Percentiles rank a stretch among this genome's conserved stretches.
Conservation (phyloP, 1,139 yeast genomes). For the Ogataea hybrid region DNA sequence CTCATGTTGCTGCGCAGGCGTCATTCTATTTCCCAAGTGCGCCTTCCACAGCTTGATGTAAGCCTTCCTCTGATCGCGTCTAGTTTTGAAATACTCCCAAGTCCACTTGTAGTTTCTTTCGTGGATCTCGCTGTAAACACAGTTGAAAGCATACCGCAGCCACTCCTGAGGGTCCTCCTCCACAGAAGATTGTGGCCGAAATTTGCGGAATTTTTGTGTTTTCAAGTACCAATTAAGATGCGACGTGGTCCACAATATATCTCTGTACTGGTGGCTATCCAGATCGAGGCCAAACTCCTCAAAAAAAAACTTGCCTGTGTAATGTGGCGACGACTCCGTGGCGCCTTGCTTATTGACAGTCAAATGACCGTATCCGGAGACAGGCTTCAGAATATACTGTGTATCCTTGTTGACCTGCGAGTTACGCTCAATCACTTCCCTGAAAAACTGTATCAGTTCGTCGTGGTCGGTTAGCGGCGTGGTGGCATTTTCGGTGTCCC, state of each 20-base stretch:
- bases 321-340: constrained; percentile 67
- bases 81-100: constrained; percentile 74
- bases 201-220: constrained; percentile 70
- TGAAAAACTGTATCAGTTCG: constrained; percentile 43
- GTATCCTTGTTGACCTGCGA: constrained; percentile 35
- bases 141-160: constrained; percentile 76
- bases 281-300: constrained; percentile 85
- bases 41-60: constrained; percentile 74
- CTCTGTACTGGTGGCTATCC: constrained; percentile 82
- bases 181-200: constrained; percentile 62
- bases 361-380: constrained; percentile 82
- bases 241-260: constrained; percentile 78
- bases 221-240: constrained; percentile 75
- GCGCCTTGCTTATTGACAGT: constrained; percentile 79
- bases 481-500: constrained; percentile 70
- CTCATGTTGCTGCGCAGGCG: constrained; percentile 38
- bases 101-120: constrained; percentile 81
- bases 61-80: constrained; percentile 68
- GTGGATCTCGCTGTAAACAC: constrained; percentile 76
- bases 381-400: constrained; percentile 82
- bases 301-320: constrained; percentile 72
- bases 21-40: constrained; percentile 33
- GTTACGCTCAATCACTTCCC: constrained; percentile 29
- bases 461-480: constrained; percentile 46
- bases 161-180: constrained; percentile 73